A percentile compares a stretch with the other conserved stretches of the same genome.
Evolutionary conservation across 805 yeast species (phyloP).

Genomic region (Isabelozyma gotoi): DNA sequence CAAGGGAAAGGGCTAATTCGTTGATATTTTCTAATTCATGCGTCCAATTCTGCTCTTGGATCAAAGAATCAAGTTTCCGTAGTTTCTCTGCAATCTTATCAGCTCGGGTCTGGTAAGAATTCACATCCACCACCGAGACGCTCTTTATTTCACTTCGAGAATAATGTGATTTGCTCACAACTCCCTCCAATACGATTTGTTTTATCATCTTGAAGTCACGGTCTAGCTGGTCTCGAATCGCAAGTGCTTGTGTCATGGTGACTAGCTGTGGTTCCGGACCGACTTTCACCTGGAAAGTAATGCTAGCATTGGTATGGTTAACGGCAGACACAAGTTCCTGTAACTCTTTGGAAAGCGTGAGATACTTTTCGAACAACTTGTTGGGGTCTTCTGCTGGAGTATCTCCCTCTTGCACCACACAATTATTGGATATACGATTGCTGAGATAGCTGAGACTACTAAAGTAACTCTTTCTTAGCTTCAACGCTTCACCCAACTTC

Average conservation of each 20-base stretch:
- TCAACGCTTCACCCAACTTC: slow-evolving; percentile 2
- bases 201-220: not conserved
- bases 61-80: not conserved
- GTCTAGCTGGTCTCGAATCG: not conserved
- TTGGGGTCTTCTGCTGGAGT: slow-evolving; percentile 4
- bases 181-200: not conserved
- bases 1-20: too few relatives aligned
- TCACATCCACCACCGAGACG: slow-evolving; percentile 1
- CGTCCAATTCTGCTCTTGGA: slow-evolving; percentile 1
- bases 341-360: not conserved
- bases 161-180: not conserved
- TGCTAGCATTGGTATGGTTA: not conserved
- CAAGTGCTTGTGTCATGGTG: slow-evolving; percentile 1
- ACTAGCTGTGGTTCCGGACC: not conserved
- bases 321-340: slow-evolving; percentile 1
- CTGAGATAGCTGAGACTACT: not conserved
- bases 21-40: not conserved
- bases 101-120: not conserved
- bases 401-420: slow-evolving; percentile 4
- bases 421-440: slow-evolving; percentile 1
- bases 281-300: not conserved
- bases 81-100: not conserved
- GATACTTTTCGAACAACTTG: not conserved
- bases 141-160: slow-evolving; percentile 3
- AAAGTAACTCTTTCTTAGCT: slow-evolving; percentile 1